Conservation (phyloP, 495 filamentous ascomycete species). For the Podospora australis region DNA sequence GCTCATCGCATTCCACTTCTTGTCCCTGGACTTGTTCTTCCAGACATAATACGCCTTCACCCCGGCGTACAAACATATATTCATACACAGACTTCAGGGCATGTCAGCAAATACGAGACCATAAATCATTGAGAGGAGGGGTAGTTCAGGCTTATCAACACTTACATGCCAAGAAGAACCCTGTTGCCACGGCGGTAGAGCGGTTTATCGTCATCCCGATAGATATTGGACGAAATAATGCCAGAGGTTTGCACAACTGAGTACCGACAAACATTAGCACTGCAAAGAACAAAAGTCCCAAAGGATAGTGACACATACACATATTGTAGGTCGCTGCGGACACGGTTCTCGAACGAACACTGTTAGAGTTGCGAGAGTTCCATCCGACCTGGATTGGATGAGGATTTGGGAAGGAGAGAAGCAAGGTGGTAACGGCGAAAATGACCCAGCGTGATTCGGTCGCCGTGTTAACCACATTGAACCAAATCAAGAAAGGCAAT, state of each 20-base stretch:
- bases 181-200: constrained; percentile 57
- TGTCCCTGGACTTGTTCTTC: constrained; percentile 43
- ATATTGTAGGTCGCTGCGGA: constrained; percentile 59
- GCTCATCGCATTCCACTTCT: constrained; percentile 57
- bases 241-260: constrained; percentile 56
- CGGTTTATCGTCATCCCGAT: constrained; percentile 55
- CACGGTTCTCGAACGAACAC: constrained; percentile 50
- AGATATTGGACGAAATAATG: constrained; percentile 60
- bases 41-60: constrained; percentile 59
- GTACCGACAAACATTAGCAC: too few relatives aligned
- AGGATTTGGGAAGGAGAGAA: constrained; percentile 50
- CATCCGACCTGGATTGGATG: constrained; percentile 62
- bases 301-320: too few relatives aligned
- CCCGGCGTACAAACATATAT: constrained; percentile 48
- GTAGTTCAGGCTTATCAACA: too few relatives aligned
- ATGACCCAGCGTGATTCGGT: constrained; percentile 47
- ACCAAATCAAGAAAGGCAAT: constrained; percentile 51
- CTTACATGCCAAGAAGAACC: constrained; percentile 55
- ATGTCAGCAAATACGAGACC: too few relatives aligned
- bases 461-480: constrained; percentile 41
- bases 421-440: constrained; percentile 50
- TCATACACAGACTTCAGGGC: constrained; percentile 44
- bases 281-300: too few relatives aligned
- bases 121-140: too few relatives aligned
- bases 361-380: constrained; percentile 55